Conservation (phyloP, 2,329 filamentous ascomycete species). For the Harringtonia aguacate region DNA sequence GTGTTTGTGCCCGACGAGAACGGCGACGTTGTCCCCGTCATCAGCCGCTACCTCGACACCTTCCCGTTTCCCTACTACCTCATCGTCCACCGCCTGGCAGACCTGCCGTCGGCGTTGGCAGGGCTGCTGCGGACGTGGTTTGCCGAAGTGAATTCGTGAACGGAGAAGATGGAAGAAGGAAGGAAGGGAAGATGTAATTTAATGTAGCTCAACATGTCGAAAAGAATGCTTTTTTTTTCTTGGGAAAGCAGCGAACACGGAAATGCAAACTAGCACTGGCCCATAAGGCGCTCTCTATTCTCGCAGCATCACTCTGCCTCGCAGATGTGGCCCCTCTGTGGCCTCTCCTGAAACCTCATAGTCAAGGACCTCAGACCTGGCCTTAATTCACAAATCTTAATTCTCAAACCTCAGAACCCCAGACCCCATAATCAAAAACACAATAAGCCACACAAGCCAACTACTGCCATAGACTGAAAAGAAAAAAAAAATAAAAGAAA, state of each 20-base stretch:
- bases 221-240: too few species aligned
- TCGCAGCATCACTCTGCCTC: too few species aligned
- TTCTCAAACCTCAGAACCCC: not conserved
- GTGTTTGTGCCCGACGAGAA: slow-evolving; percentile 58
- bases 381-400: not conserved
- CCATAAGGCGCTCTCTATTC: too few species aligned
- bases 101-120: slow-evolving; percentile 80
- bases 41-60: slow-evolving; percentile 84
- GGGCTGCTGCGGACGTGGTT: slow-evolving; percentile 94
- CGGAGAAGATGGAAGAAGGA: not conserved
- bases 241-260: not conserved
- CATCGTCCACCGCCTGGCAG: slow-evolving; percentile 83
- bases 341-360: too few species aligned
- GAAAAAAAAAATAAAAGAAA: not conserved
- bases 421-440: not conserved
- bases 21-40: slow-evolving; percentile 58
- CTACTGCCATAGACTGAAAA: not conserved
- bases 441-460: too few species aligned
- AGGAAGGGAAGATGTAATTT: not conserved
- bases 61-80: slow-evolving; percentile 98
- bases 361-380: too few species aligned
- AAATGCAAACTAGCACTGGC: too few species aligned
- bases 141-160: slow-evolving; percentile 43
- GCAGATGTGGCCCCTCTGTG: too few species aligned
- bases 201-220: too few species aligned